Conservation (phyloP, 495 filamentous ascomycete genomes). For the Tuber brumale region DNA sequence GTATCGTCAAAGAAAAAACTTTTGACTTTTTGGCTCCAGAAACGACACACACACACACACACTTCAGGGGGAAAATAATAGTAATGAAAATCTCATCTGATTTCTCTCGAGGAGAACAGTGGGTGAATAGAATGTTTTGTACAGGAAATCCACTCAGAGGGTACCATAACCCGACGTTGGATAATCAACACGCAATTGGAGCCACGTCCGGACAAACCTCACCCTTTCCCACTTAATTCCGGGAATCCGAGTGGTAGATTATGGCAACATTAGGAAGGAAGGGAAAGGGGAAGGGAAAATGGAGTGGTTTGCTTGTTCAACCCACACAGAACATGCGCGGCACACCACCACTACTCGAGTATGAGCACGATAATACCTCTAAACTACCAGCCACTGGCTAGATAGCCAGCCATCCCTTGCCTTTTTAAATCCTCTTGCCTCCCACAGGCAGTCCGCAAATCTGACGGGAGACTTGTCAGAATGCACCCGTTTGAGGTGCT, state of each 20-base stretch:
- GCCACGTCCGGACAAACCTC: slow-evolving; percentile 22
- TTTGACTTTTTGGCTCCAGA: slow-evolving; percentile 24
- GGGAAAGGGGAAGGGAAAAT: background rate
- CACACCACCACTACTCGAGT: background rate
- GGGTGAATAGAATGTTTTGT: slow-evolving; percentile 5
- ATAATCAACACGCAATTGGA: slow-evolving; percentile 26
- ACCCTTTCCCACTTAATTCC: slow-evolving; percentile 1
- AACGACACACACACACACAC: slow-evolving; percentile 24
- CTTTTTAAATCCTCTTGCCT: background rate
- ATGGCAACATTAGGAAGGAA: slow-evolving; percentile 3
- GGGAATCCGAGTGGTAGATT: slow-evolving; percentile 20
- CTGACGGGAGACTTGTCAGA: slow-evolving; percentile 4
- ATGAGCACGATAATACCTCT: background rate
- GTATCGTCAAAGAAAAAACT: slow-evolving; percentile 5
- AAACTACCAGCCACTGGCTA: background rate
- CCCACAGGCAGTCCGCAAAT: background rate
- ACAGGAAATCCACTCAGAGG: slow-evolving; percentile 6
- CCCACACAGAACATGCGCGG: background rate
- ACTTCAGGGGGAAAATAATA: slow-evolving; percentile 19
- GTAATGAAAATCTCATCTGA: slow-evolving; percentile 6
- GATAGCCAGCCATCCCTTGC: background rate
- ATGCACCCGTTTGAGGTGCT: background rate
- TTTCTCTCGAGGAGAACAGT: slow-evolving; percentile 7
- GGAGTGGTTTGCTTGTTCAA: background rate
- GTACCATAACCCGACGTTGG: slow-evolving; percentile 11